Evolutionary conservation across 2,329 filamentous ascomycete species (phyloP).

Genomic region (Teratosphaeria nubilosa): DNA sequence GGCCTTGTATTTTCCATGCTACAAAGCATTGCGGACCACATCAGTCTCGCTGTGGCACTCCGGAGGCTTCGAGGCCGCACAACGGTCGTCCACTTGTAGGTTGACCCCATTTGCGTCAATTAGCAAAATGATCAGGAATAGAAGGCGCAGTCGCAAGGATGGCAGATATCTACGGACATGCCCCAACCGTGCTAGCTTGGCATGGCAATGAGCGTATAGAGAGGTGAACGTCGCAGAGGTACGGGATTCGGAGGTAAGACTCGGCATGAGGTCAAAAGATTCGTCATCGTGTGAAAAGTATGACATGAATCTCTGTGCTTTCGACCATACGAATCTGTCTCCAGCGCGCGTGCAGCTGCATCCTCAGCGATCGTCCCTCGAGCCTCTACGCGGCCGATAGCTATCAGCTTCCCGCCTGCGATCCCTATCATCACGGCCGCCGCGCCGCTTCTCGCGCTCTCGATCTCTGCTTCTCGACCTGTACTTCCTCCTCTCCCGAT

Average conservation of each 20-base stretch:
- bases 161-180: neutral
- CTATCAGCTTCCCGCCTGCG: neutral
- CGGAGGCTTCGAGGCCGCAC: too few relatives aligned
- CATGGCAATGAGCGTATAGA: neutral
- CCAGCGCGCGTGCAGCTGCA: neutral
- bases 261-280: neutral
- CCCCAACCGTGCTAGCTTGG: neutral
- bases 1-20: neutral
- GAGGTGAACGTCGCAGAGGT: neutral
- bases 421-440: constrained; percentile 1
- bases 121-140: neutral
- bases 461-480: constrained; percentile 12
- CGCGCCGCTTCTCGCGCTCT: neutral
- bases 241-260: neutral
- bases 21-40: neutral
- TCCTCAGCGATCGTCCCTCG: constrained; percentile 9
- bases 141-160: neutral
- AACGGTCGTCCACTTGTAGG: too few relatives aligned
- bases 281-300: neutral
- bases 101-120: neutral
- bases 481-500: constrained; percentile 9
- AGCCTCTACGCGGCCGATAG: neutral
- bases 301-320: neutral
- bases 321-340: neutral
- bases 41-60: too few relatives aligned